Conservation (phyloP, 2,329 filamentous ascomycete genomes). For the Mollisiaceae sp. region DNA sequence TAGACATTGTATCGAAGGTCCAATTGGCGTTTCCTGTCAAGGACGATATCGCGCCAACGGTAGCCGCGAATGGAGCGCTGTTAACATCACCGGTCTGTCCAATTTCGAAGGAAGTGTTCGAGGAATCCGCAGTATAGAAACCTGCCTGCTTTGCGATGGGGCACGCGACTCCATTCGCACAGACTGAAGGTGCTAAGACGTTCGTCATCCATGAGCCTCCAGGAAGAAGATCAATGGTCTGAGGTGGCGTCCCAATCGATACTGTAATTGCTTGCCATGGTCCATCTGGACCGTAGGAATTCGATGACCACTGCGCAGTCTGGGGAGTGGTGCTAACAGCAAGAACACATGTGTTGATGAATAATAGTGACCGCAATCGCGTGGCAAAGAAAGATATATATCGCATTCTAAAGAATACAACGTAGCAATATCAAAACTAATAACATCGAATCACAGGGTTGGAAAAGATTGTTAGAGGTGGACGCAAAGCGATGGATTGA, state of each 20-base stretch:
- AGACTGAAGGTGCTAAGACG: conserved; percentile 24
- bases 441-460: too few species aligned
- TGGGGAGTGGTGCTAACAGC: conserved; percentile 6
- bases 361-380: too few species aligned
- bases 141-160: conserved; percentile 14
- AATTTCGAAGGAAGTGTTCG: conserved; percentile 17
- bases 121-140: conserved; percentile 19
- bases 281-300: conserved; percentile 30
- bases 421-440: too few species aligned
- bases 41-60: background rate
- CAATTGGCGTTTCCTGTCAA: conserved; percentile 21
- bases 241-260: conserved; percentile 22
- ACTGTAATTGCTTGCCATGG: conserved; percentile 34
- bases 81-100: conserved; percentile 9
- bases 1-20: conserved; percentile 24
- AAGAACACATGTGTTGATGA: background rate
- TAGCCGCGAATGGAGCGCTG: conserved; percentile 2
- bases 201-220: conserved; percentile 26
- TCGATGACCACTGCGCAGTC: conserved; percentile 24
- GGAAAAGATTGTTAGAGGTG: too few species aligned
- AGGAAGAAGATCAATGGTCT: conserved; percentile 27
- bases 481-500: too few species aligned
- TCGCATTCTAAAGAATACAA: too few species aligned
- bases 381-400: too few species aligned
- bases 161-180: background rate